These are phyloP conservation scores for Coemansia sp. DNA, from an alignment of 192 early-diverging fungal species.

Conservation along the genomic window DNA sequence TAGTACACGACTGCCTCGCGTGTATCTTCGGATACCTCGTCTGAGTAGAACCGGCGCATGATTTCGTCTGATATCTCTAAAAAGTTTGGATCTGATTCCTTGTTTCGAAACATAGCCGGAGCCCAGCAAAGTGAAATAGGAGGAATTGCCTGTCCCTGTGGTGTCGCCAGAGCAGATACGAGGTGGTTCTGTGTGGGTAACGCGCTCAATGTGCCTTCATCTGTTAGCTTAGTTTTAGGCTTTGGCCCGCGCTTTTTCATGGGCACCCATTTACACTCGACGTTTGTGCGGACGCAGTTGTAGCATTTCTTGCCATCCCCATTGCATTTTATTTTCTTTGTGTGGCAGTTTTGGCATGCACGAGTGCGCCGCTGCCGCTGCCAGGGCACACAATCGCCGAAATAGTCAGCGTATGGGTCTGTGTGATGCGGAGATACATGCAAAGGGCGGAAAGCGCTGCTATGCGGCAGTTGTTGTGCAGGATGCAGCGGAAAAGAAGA, in stretches of 20 bases:
- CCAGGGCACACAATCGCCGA: slow-evolving; percentile 12
- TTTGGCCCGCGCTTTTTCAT: slow-evolving; percentile 49
- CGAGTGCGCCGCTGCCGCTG: slow-evolving; percentile 30
- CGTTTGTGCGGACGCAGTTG: slow-evolving; percentile 21
- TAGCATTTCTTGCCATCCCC: slow-evolving; percentile 24
- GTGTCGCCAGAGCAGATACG: too few relatives aligned
- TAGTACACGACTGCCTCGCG: slow-evolving; percentile 35
- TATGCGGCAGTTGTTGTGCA: too few relatives aligned
- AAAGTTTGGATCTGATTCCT: too few relatives aligned
- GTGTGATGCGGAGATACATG: too few relatives aligned
- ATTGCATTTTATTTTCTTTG: slow-evolving; percentile 41
- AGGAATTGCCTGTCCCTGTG: too few relatives aligned
- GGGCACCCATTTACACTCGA: slow-evolving; percentile 41
- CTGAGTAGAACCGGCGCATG: slow-evolving; percentile 38
- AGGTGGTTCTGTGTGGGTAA: too few relatives aligned
- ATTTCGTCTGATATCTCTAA: slow-evolving; percentile 6
- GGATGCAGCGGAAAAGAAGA: too few relatives aligned
- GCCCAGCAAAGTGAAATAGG: too few relatives aligned
- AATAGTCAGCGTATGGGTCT: too few relatives aligned
- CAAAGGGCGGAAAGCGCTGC: too few relatives aligned
- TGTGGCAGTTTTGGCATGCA: slow-evolving; percentile 42
- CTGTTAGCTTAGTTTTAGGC: slow-evolving; percentile 15
- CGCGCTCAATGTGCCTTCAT: too few relatives aligned
- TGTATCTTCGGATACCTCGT: slow-evolving; percentile 28
- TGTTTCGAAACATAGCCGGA: too few relatives aligned